Evolutionary conservation across 441 rosid species (phyloP), one percentile per base, ranked within the genome.

Genomic region (Erodium moschatum): DNA sequence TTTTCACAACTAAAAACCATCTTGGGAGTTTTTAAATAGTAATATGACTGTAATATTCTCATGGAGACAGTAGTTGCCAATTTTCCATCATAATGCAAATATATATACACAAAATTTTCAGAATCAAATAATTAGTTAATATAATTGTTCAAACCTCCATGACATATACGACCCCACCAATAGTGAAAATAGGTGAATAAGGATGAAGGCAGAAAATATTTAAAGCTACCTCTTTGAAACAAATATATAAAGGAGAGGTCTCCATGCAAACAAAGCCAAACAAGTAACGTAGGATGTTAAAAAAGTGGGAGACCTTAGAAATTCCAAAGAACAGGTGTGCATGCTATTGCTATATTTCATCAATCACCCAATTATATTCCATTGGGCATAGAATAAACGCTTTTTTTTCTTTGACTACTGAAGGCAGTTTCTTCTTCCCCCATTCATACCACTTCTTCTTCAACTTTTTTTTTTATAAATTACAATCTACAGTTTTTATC

Each of bases 401-500:
- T 58, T 40, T 40, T 40, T 70, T 61, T 74, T 74, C 77, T 69
- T 74, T 66, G 67, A 67, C 70, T 66, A 70, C 60, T 31, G 70
- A 74, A 74, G 77, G 29, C 29, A 70, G 63, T 69, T 74, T 66
- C 73, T 40, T 40, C 44, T 40, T 40, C 11, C 12, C 44, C 44
- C 44, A 40, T 40, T 40, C 10, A 40, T 40, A 40, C 44, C 44
- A 40, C 11, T 40, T 40, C 44, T 1, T 40, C 44, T 40, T 40
- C 44, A 7, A 40, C 44, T 40, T 5, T 40, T 6, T 40, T 40
- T 12, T 8, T 4, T 40, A 8, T 40, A 40, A 40, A 40, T 40
- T 40, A 40, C 8, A 40, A 40, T 40, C 44, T 40, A 40, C 44
- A 0, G 12, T 40, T 40, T 40, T 40, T 40, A 40, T 9, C 12